Conservation (phyloP, 768 basidiomycete genomes). For the Russula sp. region DNA sequence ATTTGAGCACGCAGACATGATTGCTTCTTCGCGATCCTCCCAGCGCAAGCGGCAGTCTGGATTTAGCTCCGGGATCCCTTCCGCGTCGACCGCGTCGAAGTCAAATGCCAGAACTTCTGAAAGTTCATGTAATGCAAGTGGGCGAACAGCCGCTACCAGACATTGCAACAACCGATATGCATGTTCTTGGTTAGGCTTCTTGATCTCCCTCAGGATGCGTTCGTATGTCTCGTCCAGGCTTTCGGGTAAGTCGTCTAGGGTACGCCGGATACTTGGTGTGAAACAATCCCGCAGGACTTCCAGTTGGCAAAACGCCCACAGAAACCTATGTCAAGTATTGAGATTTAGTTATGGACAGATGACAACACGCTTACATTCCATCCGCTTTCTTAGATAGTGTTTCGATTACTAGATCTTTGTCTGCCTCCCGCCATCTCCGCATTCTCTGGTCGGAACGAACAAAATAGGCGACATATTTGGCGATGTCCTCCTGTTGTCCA, state of each 20-base stretch:
- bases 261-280: background rate
- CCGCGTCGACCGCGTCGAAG: background rate
- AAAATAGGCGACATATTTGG: background rate
- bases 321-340: background rate
- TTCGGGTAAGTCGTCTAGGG: background rate
- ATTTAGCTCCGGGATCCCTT: background rate
- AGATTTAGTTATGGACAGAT: too few relatives aligned
- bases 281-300: background rate
- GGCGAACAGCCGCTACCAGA: constrained; percentile 2
- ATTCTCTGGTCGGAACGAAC: background rate
- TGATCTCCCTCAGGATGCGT: constrained; percentile 9
- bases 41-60: background rate
- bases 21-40: background rate
- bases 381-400: background rate
- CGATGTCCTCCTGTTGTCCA: background rate
- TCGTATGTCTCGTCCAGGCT: constrained; percentile 10
- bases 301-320: background rate
- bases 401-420: background rate
- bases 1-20: constrained; percentile 6
- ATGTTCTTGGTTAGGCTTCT: background rate
- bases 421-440: background rate
- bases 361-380: background rate
- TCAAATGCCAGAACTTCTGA: background rate
- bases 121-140: constrained; percentile 2
- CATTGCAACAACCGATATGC: constrained; percentile 12